Percentiles rank a stretch among this genome's conserved stretches.
Evolutionary conservation across 352 stramenopile genomes (phyloP).

Genomic region (Globisporangium spiculum): DNA sequence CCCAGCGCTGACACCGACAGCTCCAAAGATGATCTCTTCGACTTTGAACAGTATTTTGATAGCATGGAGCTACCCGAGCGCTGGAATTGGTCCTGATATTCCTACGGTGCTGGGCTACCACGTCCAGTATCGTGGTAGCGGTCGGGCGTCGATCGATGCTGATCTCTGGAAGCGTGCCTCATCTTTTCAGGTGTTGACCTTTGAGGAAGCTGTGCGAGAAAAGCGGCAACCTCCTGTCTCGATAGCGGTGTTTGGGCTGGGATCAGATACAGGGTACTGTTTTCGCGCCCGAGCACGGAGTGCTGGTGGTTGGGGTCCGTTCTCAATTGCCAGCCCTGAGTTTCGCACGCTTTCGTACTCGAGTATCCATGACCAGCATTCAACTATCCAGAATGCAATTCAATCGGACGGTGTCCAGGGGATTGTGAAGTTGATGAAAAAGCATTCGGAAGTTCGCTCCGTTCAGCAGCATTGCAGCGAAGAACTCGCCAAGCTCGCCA

Average conservation of each 20-base stretch:
- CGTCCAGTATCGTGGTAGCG: slow-evolving; percentile 44
- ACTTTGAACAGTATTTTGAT: slow-evolving; percentile 52
- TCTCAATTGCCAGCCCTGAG: slow-evolving; percentile 30
- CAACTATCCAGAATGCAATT: slow-evolving; percentile 26
- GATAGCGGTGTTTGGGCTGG: slow-evolving; percentile 36
- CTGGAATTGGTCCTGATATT: slow-evolving; percentile 23
- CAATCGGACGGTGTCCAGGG: slow-evolving; percentile 18
- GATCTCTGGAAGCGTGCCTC: slow-evolving; percentile 48
- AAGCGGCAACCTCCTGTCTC: slow-evolving; percentile 24
- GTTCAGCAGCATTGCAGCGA: slow-evolving; percentile 42
- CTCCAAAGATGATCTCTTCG: slow-evolving; percentile 29
- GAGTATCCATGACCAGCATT: slow-evolving; percentile 30
- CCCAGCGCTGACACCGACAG: slow-evolving; percentile 27
- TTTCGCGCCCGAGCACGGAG: slow-evolving; percentile 60
- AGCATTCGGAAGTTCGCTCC: slow-evolving; percentile 26
- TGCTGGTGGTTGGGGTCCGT: slow-evolving; percentile 62
- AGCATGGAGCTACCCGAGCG: slow-evolving; percentile 27
- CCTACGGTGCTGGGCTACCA: slow-evolving; percentile 62
- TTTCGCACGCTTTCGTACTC: slow-evolving; percentile 43
- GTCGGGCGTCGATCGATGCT: slow-evolving; percentile 31
- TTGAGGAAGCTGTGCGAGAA: slow-evolving; percentile 41
- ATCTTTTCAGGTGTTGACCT: slow-evolving; percentile 51
- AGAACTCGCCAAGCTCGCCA: slow-evolving; percentile 38
- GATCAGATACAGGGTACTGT: slow-evolving; percentile 44
- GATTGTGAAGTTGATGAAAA: slow-evolving; percentile 44